Base-by-base conservation (phyloP, 768 basidiomycete species). In the Suillus discolor region DNA sequence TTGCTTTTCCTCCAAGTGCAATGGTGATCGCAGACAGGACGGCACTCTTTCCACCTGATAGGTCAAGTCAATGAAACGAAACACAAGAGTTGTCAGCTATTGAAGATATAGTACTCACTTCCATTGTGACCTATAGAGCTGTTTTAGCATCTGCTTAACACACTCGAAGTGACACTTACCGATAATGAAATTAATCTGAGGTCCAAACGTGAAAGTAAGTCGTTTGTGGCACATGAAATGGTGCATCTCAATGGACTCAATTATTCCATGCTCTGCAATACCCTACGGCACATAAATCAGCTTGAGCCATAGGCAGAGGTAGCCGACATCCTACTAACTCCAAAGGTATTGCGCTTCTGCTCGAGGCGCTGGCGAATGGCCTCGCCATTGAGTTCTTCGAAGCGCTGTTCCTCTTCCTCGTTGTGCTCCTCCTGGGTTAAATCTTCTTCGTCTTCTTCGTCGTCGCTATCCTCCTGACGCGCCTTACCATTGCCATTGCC, bases 141-240 rank as follows among this genome's bases (percentile, higher is more conserved):
- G 36, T 38, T 31, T 12, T 18, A 75, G 62, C 67, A 60, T 42
- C 39, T 61, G 16, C 12, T 13, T 34, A 1, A 5, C 53, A 11
- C 38, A 45, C 54, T 54, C 51, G 13, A 36, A 57, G 31, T 25
- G 64, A 57, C 2, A 71, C 85, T 47, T 70, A 89, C 94, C 95
- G 45, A 97, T 97, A 70, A 99, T 93, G 73, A 99, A 99, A 79
- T 99, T 99, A 73, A 99, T 93, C 76, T 96, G 94, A 11, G 92
- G 90, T 0, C 95, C 94, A 68, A 99, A 94, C 2, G 85, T 84
- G 77, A 97, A 93, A 1, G 84, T 89, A 54, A 96, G 82, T 77
- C 84, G 89, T 74, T 88, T 85, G 79, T 99, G 96, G 77, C 96
- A 97, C 96, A 99, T 97, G 79, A 99, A 99, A 73, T 98, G 90